phyloP scores from a whole-genome alignment of 2,329 filamentous ascomycete genomes.

The Clonostachys solani region DNA sequence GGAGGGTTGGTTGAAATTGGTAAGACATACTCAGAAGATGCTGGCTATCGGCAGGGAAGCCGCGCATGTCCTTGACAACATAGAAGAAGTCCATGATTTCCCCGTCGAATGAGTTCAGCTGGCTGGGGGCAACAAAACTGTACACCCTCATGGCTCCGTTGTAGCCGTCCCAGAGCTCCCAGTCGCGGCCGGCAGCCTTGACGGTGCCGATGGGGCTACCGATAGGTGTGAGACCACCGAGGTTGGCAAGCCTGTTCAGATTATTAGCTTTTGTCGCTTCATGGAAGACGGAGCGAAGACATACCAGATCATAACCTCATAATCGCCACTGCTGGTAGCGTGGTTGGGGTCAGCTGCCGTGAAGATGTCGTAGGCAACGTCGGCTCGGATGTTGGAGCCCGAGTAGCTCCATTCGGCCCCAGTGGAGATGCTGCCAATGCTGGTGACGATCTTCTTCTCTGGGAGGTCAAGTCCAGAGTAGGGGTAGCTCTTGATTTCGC shows the following conservation, averaged over 20 bases:
- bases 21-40: slow-evolving; percentile 34
- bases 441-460: slow-evolving; percentile 18
- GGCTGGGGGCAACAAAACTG: slow-evolving; percentile 38
- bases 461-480: slow-evolving; percentile 9
- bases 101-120: slow-evolving; percentile 44
- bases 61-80: slow-evolving; percentile 44
- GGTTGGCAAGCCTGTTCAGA: slow-evolving; percentile 10
- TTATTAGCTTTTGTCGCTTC: background rate
- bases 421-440: slow-evolving; percentile 23
- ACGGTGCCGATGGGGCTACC: slow-evolving; percentile 41
- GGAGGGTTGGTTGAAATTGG: background rate
- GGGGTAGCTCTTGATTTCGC: slow-evolving; percentile 36
- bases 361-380: slow-evolving; percentile 59
- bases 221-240: slow-evolving; percentile 10
- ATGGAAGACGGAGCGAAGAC: background rate
- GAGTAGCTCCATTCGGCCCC: slow-evolving; percentile 25
- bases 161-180: slow-evolving; percentile 52
- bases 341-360: slow-evolving; percentile 37
- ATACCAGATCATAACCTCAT: slow-evolving; percentile 59
- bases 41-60: slow-evolving; percentile 38
- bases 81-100: slow-evolving; percentile 53
- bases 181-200: slow-evolving; percentile 46
- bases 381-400: slow-evolving; percentile 30
- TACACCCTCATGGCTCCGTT: slow-evolving; percentile 59
- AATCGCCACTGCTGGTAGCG: slow-evolving; percentile 30